These are phyloP conservation scores for Verbascum thapsus DNA, from an alignment of 257 asterid genomes.

Conservation along the genomic window DNA sequence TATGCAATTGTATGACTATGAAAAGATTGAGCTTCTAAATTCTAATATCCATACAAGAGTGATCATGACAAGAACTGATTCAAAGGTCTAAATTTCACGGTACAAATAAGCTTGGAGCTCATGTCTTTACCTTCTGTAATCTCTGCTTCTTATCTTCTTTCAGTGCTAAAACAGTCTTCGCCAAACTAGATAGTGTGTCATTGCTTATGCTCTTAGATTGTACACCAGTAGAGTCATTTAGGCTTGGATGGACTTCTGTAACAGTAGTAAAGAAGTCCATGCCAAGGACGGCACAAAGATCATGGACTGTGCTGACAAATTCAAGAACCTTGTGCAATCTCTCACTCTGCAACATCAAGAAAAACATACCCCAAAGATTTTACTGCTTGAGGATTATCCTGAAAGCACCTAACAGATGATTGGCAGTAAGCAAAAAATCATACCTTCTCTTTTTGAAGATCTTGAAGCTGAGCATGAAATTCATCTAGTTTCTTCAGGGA, in stretches of 20 bases:
- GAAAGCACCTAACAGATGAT: constrained; percentile 12
- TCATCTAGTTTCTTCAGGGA: constrained; percentile 58
- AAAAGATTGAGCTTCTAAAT: no score
- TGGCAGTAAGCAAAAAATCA: background rate
- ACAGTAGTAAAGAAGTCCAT: constrained; percentile 58
- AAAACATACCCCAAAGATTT: constrained; percentile 7
- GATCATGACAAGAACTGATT: no score
- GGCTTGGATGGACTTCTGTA: constrained; percentile 66
- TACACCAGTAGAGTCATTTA: constrained; percentile 56
- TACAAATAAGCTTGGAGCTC: constrained; percentile 2
- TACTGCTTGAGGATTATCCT: background rate
- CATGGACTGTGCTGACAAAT: constrained; percentile 66
- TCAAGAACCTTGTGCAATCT: constrained; percentile 70
- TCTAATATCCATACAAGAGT: no score
- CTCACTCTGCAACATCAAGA: constrained; percentile 49
- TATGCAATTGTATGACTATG: no score
- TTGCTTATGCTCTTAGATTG: constrained; percentile 71
- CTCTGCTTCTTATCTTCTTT: constrained; percentile 68
- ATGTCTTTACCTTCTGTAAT: constrained; percentile 47
- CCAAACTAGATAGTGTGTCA: constrained; percentile 58
- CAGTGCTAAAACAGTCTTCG: constrained; percentile 53
- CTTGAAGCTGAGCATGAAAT: constrained; percentile 57
- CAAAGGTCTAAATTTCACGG: no score
- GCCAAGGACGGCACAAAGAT: constrained; percentile 72
- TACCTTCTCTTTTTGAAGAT: constrained; percentile 73